These are phyloP conservation scores for Botrytis fabae DNA, from an alignment of 2,329 filamentous ascomycete genomes.

Conservation along the genomic window DNA sequence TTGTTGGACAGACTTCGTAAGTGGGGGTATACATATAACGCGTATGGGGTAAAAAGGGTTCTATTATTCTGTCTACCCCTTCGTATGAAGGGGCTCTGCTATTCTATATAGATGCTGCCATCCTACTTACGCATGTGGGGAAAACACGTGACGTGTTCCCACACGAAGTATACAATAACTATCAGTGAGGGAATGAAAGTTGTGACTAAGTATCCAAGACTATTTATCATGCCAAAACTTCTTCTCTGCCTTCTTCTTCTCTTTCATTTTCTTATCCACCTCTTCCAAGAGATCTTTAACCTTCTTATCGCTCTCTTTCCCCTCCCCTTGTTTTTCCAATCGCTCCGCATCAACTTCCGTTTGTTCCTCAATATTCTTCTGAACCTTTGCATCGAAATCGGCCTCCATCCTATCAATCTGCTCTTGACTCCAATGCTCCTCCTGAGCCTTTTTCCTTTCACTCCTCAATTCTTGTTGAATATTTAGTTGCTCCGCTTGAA, in stretches of 20 bases:
- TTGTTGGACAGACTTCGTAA: too few relatives aligned
- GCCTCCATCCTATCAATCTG: neutral
- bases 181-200: too few relatives aligned
- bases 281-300: neutral
- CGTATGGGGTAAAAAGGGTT: too few relatives aligned
- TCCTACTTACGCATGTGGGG: too few relatives aligned
- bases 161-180: too few relatives aligned
- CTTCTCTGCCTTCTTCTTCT: neutral
- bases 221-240: neutral
- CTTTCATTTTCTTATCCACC: neutral
- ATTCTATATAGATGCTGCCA: too few relatives aligned
- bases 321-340: neutral
- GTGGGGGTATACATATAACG: too few relatives aligned
- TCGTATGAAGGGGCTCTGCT: too few relatives aligned
- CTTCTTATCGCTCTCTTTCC: neutral
- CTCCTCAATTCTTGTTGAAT: neutral
- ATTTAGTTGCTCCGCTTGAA: neutral
- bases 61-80: too few relatives aligned
- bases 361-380: neutral
- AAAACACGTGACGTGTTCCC: too few relatives aligned
- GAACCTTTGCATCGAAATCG: neutral
- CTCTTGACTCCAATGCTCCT: neutral
- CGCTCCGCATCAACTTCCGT: neutral
- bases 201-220: too few relatives aligned
- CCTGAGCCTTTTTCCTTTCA: neutral